A percentile compares a stretch with the other conserved stretches of the same genome.
Evolutionary conservation across 1,139 yeast genomes (phyloP).

Genomic region (Ogataea hybrid): DNA sequence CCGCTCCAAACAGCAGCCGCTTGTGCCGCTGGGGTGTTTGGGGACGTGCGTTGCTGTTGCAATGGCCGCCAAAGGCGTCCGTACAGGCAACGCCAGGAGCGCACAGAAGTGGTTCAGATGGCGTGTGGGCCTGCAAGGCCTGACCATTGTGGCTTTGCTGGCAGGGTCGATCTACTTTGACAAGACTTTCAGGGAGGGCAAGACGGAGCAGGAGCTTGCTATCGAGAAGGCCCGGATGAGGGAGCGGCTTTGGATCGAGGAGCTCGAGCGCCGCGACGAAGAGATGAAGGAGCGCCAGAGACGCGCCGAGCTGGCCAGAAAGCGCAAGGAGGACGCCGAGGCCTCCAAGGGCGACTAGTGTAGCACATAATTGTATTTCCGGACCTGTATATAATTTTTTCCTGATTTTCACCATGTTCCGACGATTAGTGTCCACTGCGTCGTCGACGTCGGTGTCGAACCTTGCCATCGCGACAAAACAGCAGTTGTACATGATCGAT

Average conservation of each 20-base stretch:
- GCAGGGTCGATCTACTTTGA: conserved; percentile 73
- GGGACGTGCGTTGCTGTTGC: conserved; percentile 80
- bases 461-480: conserved; percentile 55
- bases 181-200: conserved; percentile 34
- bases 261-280: conserved; percentile 79
- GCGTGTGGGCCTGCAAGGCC: conserved; percentile 84
- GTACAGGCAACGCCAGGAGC: conserved; percentile 65
- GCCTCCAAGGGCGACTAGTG: neutral
- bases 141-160: conserved; percentile 77
- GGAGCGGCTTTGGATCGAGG: conserved; percentile 88
- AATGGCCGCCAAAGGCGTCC: conserved; percentile 74
- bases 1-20: conserved; percentile 65
- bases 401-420: neutral
- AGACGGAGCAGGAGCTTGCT: conserved; percentile 57
- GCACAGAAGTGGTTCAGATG: conserved; percentile 89
- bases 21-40: conserved; percentile 77
- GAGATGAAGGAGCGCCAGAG: conserved; percentile 65
- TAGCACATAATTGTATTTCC: neutral
- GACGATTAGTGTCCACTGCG: conserved; percentile 7
- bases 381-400: neutral
- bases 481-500: conserved; percentile 74
- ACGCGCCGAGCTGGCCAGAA: conserved; percentile 47
- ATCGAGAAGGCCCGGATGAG: conserved; percentile 79
- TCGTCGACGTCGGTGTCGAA: conserved; percentile 35
- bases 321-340: conserved; percentile 14